phyloP scores from a whole-genome alignment of 2,329 filamentous ascomycete species.

The Diaporthe longicolla region DNA sequence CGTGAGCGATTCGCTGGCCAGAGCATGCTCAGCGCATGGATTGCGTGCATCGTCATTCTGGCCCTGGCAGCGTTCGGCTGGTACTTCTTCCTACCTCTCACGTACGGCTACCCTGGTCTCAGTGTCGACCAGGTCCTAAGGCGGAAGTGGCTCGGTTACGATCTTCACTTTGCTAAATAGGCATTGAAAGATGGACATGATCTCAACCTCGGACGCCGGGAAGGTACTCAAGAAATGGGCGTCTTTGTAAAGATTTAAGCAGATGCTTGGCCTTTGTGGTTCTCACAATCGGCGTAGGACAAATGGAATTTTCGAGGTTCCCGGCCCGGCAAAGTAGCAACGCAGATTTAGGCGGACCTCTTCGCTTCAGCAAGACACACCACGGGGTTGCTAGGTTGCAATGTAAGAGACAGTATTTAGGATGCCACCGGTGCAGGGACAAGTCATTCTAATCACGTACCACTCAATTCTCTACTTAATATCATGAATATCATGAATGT shows the following conservation, averaged over 20 bases:
- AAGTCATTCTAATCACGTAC: neutral
- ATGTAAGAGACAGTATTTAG: constrained; percentile 10
- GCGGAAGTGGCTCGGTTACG: constrained; percentile 96
- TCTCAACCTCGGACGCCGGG: neutral
- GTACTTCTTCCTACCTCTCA: constrained; percentile 94
- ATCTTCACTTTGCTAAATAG: constrained; percentile 99
- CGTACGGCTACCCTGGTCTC: constrained; percentile 93
- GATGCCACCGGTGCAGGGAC: neutral
- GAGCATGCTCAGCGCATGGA: constrained; percentile 84
- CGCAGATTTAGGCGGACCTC: neutral
- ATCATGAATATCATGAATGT: neutral
- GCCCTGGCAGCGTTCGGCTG: constrained; percentile 80
- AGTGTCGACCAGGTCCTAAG: constrained; percentile 81
- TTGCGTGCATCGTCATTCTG: constrained; percentile 80
- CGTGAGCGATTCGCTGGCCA: constrained; percentile 85
- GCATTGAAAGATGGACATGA: neutral
- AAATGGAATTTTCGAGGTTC: neutral
- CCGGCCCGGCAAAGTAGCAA: neutral
- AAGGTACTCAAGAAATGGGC: constrained; percentile 1
- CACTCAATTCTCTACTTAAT: neutral
- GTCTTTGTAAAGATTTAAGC: constrained; percentile 35
- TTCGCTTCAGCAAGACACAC: neutral
- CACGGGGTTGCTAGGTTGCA: neutral
- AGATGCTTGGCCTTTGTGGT: constrained; percentile 17
- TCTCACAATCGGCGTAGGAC: constrained; percentile 1